These are phyloP conservation scores for Mucor racemosus DNA, from an alignment of 371 early-diverging fungal genomes.

Conservation along the genomic window DNA sequence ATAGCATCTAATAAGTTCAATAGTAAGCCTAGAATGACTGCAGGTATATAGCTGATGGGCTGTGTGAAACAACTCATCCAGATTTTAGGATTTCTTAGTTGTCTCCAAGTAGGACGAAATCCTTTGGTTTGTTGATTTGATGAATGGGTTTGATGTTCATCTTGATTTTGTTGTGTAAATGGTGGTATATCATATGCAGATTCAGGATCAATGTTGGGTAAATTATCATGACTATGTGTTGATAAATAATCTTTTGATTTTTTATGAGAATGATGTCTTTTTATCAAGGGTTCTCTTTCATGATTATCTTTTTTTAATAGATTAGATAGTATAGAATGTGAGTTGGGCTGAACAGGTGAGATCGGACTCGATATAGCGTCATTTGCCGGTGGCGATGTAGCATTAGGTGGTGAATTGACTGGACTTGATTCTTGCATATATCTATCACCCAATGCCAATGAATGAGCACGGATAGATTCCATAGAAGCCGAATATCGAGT, in stretches of 20 bases:
- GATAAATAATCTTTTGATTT: slow-evolving; percentile 13
- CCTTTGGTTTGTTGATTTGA: neutral
- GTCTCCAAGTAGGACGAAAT: neutral
- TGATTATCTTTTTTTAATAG: slow-evolving; percentile 13
- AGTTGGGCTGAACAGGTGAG: slow-evolving; percentile 11
- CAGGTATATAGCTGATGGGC: slow-evolving; percentile 78
- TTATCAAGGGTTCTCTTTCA: slow-evolving; percentile 16
- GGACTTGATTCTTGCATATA: slow-evolving; percentile 28
- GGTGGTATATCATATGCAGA: neutral
- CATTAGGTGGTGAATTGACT: slow-evolving; percentile 16
- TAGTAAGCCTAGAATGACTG: slow-evolving; percentile 86
- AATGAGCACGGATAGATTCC: slow-evolving; percentile 63
- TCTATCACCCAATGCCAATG: slow-evolving; percentile 54
- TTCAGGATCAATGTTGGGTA: neutral
- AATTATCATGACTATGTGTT: neutral
- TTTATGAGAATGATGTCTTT: neutral
- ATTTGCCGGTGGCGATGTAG: neutral
- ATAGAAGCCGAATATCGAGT: slow-evolving; percentile 49
- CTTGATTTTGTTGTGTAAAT: neutral
- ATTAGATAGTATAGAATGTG: slow-evolving; percentile 21
- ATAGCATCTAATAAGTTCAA: slow-evolving; percentile 93
- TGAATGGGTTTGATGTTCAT: neutral
- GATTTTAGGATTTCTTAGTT: slow-evolving; percentile 14
- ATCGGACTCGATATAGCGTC: slow-evolving; percentile 13
- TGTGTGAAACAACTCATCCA: slow-evolving; percentile 23